Evolutionary conservation across 2,329 filamentous ascomycete species (phyloP).

Genomic region (Fusarium pseudonygamai): DNA sequence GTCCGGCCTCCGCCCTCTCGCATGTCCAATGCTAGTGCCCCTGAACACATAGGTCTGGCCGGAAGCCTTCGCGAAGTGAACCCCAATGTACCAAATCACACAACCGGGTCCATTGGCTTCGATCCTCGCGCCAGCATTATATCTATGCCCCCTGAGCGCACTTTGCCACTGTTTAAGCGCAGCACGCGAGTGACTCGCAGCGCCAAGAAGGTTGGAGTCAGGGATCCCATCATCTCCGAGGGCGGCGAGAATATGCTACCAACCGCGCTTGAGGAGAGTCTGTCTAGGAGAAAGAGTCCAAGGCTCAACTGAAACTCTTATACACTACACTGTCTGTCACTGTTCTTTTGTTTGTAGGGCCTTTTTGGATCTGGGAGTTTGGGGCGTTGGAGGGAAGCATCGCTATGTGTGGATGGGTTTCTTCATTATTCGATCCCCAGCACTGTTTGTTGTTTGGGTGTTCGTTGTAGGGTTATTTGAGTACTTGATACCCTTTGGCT

Average conservation of each 20-base stretch:
- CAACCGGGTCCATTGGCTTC: constrained; percentile 50
- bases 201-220: constrained; percentile 45
- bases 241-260: constrained; percentile 63
- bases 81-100: constrained; percentile 58
- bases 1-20: constrained; percentile 47
- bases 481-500: constrained; percentile 48
- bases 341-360: background rate
- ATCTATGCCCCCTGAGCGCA: constrained; percentile 54
- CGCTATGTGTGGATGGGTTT: background rate
- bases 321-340: background rate
- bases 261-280: constrained; percentile 56
- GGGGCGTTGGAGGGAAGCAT: constrained; percentile 16
- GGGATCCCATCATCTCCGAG: constrained; percentile 48
- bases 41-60: constrained; percentile 45
- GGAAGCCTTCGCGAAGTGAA: constrained; percentile 66
- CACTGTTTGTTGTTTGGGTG: constrained; percentile 11
- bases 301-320: constrained; percentile 51
- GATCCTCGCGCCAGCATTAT: constrained; percentile 56
- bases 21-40: constrained; percentile 38
- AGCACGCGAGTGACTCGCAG: constrained; percentile 50
- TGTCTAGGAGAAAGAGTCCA: constrained; percentile 64
- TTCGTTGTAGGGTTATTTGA: constrained; percentile 45
- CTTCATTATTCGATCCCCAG: constrained; percentile 22
- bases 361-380: constrained; percentile 31
- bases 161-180: constrained; percentile 60